Evolutionary conservation across 2,329 filamentous ascomycete genomes (phyloP), one percentile per base, ranked within the genome.

Genomic region (Talaromyces sp.): DNA sequence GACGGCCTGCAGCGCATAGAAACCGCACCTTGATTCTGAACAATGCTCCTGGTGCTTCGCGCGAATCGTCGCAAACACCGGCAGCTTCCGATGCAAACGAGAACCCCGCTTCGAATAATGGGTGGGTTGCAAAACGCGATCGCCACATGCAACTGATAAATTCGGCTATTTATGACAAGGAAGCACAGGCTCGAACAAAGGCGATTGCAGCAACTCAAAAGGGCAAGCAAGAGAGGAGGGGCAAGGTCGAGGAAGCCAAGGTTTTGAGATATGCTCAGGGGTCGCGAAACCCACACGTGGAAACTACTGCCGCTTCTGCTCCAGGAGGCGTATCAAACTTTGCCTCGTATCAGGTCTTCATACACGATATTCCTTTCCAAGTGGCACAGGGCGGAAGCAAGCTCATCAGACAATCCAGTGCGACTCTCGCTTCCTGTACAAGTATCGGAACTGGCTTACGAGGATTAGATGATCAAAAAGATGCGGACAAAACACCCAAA

Each of bases 71-170:
- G 40, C 55, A 55, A 27, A 28, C 54, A 2, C 44, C 56, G 7
- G 54, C 31, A 12, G 30, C 16, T n/a, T 57, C 57, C 14, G 58
- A 63, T 8, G 27, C 58, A 27, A 56, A n/a, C 27, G 57, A 58
- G n/a, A 61, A 31, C 47, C 53, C 53, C 12, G 60, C 61, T 52
- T 36, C 61, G 31, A 50, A 70, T 53, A 74, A 74, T 61, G 76
- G 85, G 3, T 94, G 89, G 86, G 84, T 95, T 50, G 85, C 87
- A 5, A 90, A 88, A 72, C 88, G 82, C 56, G 90, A 90, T 72
- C 88, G 89, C 56, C 90, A 93, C 71, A 85, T 90, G 71, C 91
- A 96, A 73, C 79, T 96, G 47, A 95, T 96, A 75, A 96, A 94
- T 72, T 85, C 88, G 23, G 85, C 86, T 16, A 85, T 94, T 1